Base-by-base conservation (phyloP, 805 yeast species). In the Ogataea zsoltii region DNA sequence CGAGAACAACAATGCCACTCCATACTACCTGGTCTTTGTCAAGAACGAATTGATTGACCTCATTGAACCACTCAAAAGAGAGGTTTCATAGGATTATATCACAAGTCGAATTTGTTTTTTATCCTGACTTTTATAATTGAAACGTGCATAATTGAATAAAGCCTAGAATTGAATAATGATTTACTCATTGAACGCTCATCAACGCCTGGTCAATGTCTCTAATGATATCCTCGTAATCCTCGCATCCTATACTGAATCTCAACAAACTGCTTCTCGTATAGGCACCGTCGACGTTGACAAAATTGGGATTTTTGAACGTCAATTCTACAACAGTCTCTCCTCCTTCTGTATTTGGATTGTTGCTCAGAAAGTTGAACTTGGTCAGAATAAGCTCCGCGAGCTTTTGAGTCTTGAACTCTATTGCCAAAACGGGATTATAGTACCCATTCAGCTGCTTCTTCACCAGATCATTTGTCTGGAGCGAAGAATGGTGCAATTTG, bases 21-120 rank as follows among this genome's bases (percentile, higher is more conserved):
- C 99, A 3, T 92, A 92, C 58, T 92, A 88, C 63, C 71, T 94
- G 40, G 96, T 88, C 0, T 92, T 88, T 61, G 88, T 88, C 23
- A 80, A 80, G 55, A 82, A 85, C 38, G 85, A 80, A 16, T 57
- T 74, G 37, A 74, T 77, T 35, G 72, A 72, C 12, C 73, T 77
- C 45, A 76, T 85, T 29, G 83, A 85, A 48, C 91, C 95, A 0
- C 67, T 87, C 49, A 79, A 77, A 56, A 72, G 94, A 46, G 69
- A 69, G 7, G 50, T 70, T 15, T 21, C 46, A 13, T 40, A 37
- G 14, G 30, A 25, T 25, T 21, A n/a, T 34, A 25, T 25, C 7
- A 25, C 11, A 25, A 11, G n/a, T n/a, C 28, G 11, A 25, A 11
- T 7, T 11, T n/a, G 15, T 12, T 25, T 15, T 25, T 7, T 7